Conservation (phyloP, 495 filamentous ascomycete species). For the Rhizodiscina lignyota region DNA sequence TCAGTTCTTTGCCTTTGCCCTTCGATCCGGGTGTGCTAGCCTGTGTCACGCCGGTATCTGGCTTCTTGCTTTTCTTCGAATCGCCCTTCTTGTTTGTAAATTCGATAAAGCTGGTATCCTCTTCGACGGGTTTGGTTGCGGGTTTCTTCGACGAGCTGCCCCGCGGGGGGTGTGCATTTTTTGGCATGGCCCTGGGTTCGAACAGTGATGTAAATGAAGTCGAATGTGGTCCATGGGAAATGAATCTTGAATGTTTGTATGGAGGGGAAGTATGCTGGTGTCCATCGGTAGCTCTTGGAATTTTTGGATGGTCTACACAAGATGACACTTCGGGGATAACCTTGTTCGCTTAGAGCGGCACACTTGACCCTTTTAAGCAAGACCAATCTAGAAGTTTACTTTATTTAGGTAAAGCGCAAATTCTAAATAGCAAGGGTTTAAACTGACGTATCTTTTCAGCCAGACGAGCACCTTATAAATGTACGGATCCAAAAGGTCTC, state of each 20-base stretch:
- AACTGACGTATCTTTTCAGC: neutral
- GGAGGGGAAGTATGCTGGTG: neutral
- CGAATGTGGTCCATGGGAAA: too few species aligned
- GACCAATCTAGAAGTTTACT: too few species aligned
- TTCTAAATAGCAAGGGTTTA: too few species aligned
- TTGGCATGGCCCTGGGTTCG: neutral
- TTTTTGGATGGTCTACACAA: neutral
- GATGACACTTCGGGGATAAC: too few species aligned
- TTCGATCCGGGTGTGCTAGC: constrained; percentile 5
- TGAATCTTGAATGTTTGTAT: neutral
- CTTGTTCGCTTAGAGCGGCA: too few species aligned
- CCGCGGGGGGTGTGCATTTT: constrained; percentile 18
- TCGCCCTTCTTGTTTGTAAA: constrained; percentile 47
- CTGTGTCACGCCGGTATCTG: constrained; percentile 2
- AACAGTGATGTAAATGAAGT: too few species aligned
- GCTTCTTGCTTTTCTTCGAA: constrained; percentile 28
- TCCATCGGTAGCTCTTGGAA: neutral
- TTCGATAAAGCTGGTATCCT: constrained; percentile 48
- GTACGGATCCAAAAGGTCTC: neutral
- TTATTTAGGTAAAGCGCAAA: too few species aligned
- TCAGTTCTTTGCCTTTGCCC: constrained; percentile 23
- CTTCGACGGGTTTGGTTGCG: constrained; percentile 11
- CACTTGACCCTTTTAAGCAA: too few species aligned
- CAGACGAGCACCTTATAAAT: neutral
- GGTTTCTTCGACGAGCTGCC: constrained; percentile 14